A percentile compares a stretch with the other conserved stretches of the same genome.
These are phyloP conservation scores for Acer campestre DNA, from an alignment of 345 rosid species.

Conservation along the genomic window DNA sequence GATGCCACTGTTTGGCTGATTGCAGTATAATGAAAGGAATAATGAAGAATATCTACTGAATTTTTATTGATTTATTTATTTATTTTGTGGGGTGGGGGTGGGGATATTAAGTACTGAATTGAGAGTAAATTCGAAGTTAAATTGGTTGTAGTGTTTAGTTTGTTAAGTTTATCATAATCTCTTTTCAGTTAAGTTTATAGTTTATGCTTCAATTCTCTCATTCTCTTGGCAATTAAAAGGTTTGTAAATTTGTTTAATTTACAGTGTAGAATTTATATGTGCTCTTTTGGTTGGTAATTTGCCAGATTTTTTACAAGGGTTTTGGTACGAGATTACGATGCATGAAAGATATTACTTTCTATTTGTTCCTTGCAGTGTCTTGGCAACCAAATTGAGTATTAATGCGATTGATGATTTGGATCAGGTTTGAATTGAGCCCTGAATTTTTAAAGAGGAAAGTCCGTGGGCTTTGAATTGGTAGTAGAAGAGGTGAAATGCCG, in stretches of 20 bases:
- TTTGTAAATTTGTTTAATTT: background rate
- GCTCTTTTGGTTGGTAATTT: background rate
- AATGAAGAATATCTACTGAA: background rate
- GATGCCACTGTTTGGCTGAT: background rate
- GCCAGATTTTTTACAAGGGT: background rate
- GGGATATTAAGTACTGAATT: background rate
- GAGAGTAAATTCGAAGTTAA: background rate
- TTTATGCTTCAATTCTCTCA: background rate
- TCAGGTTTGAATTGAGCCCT: background rate
- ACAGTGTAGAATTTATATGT: background rate
- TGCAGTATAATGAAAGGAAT: background rate
- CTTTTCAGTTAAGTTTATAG: background rate
- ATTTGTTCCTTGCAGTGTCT: constrained; percentile 5
- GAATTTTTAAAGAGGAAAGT: background rate
- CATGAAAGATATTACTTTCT: background rate
- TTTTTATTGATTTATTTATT: too few species aligned
- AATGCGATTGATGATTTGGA: constrained; percentile 1
- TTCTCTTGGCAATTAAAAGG: background rate
- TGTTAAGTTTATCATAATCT: background rate
- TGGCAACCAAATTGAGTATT: background rate
- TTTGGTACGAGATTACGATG: background rate
- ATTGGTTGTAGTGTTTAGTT: background rate
- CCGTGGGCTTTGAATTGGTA: constrained; percentile 24
- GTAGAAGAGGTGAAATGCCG: constrained; percentile 58
- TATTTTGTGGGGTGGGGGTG: background rate